These are phyloP conservation scores for Tetragonia tetragonoides DNA, from an alignment of 148 eudicot species.

Conservation along the genomic window DNA sequence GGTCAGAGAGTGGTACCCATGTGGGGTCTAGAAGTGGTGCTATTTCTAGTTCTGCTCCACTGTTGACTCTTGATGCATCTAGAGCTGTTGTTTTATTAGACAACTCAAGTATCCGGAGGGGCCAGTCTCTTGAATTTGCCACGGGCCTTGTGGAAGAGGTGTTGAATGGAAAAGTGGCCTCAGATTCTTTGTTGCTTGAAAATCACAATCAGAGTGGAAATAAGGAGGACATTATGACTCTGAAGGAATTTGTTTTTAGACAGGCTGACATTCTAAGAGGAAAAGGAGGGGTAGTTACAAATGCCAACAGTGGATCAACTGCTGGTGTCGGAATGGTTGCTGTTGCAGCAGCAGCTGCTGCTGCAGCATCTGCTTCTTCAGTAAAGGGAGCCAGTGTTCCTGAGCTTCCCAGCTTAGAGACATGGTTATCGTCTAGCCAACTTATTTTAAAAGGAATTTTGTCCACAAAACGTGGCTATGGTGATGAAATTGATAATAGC, in stretches of 20 bases:
- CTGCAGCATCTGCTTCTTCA: slow-evolving; percentile 61
- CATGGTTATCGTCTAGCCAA: slow-evolving; percentile 73
- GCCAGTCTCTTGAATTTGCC: slow-evolving; percentile 76
- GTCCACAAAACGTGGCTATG: slow-evolving; percentile 44
- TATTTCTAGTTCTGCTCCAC: slow-evolving; percentile 54
- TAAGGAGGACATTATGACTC: slow-evolving; percentile 65
- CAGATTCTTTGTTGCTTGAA: slow-evolving; percentile 83
- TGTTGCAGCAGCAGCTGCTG: slow-evolving; percentile 92
- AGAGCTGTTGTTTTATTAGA: slow-evolving; percentile 78
- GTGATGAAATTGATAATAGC: slow-evolving; percentile 40
- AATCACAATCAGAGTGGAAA: slow-evolving; percentile 56
- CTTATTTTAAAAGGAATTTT: slow-evolving; percentile 62
- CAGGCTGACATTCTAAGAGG: slow-evolving; percentile 86
- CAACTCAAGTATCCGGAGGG: slow-evolving; percentile 46
- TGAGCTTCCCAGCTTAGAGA: slow-evolving; percentile 72
- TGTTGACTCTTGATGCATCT: slow-evolving; percentile 84
- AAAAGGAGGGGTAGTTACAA: slow-evolving; percentile 58
- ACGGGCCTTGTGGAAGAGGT: slow-evolving; percentile 71
- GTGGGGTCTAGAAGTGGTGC: slow-evolving; percentile 63
- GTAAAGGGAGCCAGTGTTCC: slow-evolving; percentile 60
- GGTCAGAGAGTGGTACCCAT: slow-evolving; percentile 58
- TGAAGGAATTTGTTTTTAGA: slow-evolving; percentile 77
- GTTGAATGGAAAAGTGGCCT: slow-evolving; percentile 69
- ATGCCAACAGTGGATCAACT: slow-evolving; percentile 58
- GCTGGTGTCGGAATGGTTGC: slow-evolving; percentile 86